Evolutionary conservation across 2,329 filamentous ascomycete species (phyloP).

Genomic region (Arthrinium puccinioides): DNA sequence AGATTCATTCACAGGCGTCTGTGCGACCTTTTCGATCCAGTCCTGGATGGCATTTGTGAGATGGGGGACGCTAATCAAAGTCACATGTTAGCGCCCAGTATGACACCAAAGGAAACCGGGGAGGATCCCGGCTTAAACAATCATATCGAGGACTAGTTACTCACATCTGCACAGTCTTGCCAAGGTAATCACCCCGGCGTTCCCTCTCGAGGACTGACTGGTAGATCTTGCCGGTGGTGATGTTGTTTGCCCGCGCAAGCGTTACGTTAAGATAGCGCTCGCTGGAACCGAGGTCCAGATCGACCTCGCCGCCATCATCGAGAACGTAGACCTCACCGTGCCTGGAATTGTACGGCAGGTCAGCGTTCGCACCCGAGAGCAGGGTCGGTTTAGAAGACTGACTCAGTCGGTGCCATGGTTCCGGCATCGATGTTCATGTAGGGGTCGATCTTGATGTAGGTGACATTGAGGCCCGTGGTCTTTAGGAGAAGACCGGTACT

Average conservation of each 20-base stretch:
- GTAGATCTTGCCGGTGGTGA: slow-evolving; percentile 97
- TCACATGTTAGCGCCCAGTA: neutral
- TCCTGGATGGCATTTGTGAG: slow-evolving; percentile 88
- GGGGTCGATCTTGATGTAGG: slow-evolving; percentile 46
- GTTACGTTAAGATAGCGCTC: slow-evolving; percentile 67
- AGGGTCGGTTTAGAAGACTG: slow-evolving; percentile 6
- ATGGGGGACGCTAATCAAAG: slow-evolving; percentile 61
- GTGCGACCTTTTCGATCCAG: slow-evolving; percentile 82
- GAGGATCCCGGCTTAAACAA: too few relatives aligned
- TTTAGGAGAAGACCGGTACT: slow-evolving; percentile 71
- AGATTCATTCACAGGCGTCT: slow-evolving; percentile 79
- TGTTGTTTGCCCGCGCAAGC: slow-evolving; percentile 82
- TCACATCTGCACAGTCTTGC: slow-evolving; percentile 73
- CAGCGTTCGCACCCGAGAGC: neutral
- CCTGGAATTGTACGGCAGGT: slow-evolving; percentile 39
- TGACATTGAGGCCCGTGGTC: slow-evolving; percentile 68
- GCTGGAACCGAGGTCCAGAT: slow-evolving; percentile 52
- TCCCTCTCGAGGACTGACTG: slow-evolving; percentile 71
- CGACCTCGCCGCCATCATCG: slow-evolving; percentile 62
- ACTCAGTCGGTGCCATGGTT: slow-evolving; percentile 36
- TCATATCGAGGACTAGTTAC: too few relatives aligned
- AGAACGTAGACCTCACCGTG: slow-evolving; percentile 89
- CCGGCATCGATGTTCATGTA: slow-evolving; percentile 72
- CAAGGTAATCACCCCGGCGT: slow-evolving; percentile 68
- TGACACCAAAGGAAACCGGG: neutral